Evolutionary conservation across 2,329 filamentous ascomycete species (phyloP).

Genomic region (Colletotrichum costaricense): DNA sequence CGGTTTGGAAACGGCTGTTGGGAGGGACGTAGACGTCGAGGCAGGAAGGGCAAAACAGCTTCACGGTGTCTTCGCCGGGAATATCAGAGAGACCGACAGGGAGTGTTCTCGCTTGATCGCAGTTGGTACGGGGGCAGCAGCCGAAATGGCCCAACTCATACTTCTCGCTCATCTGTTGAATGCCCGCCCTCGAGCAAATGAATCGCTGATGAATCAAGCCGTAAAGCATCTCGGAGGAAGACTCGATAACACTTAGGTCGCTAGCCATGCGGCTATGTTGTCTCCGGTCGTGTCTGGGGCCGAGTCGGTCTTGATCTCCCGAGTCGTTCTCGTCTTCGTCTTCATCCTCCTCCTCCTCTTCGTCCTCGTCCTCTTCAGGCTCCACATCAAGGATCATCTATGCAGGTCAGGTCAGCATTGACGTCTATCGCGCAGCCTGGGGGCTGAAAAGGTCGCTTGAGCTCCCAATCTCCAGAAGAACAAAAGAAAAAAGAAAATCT

Average conservation of each 20-base stretch:
- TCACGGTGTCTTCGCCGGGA: conserved; percentile 96
- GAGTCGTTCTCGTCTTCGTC: conserved; percentile 80
- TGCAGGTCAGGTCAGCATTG: conserved; percentile 36
- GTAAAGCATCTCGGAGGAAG: conserved; percentile 97
- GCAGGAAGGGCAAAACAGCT: conserved; percentile 97
- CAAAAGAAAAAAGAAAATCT: neutral
- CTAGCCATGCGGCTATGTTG: conserved; percentile 88
- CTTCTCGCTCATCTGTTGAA: conserved; percentile 99
- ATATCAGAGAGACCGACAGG: conserved; percentile 95
- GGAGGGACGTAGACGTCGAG: conserved; percentile 97
- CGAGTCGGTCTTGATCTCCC: conserved; percentile 68
- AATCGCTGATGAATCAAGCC: conserved; percentile 98
- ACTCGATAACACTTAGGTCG: conserved; percentile 95
- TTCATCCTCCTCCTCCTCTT: conserved; percentile 82
- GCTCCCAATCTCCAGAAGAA: neutral
- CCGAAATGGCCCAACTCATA: conserved; percentile 98
- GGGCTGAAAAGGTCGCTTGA: neutral
- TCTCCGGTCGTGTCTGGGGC: conserved; percentile 71
- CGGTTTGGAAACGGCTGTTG: conserved; percentile 96
- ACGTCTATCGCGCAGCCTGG: neutral
- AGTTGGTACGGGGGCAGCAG: conserved; percentile 92
- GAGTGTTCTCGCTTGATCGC: conserved; percentile 88
- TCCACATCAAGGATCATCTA: conserved; percentile 98
- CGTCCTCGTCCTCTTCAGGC: conserved; percentile 92
- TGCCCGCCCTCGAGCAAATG: conserved; percentile 94